Conservation (phyloP, 1,284 basidiomycete species). For the Hemileia vastatrix region DNA sequence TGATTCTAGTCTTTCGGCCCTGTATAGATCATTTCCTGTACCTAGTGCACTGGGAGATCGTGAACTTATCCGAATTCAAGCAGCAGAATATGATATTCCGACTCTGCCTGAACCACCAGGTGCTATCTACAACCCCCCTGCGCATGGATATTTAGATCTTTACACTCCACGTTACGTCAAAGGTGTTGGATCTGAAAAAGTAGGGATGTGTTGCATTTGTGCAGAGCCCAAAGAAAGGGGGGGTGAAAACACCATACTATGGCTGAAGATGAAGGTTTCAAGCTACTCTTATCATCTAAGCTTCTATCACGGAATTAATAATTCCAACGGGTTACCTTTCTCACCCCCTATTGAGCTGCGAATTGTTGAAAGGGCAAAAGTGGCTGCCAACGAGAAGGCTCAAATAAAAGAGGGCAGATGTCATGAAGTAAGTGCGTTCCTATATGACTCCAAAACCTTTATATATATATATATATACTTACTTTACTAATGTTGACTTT, state of each 20-base stretch:
- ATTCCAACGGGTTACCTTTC: constrained; percentile 55
- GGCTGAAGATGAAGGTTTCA: constrained; percentile 67
- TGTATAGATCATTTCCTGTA: constrained; percentile 22
- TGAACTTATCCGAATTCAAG: constrained; percentile 14
- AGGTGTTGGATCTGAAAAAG: constrained; percentile 58
- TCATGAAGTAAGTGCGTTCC: constrained; percentile 48
- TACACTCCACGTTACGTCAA: constrained; percentile 68
- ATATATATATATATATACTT: neutral
- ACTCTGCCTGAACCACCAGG: constrained; percentile 11
- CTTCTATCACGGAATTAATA: constrained; percentile 29
- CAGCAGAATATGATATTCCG: constrained; percentile 5
- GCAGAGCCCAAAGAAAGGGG: constrained; percentile 55
- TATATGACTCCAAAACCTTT: neutral
- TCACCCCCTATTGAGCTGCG: constrained; percentile 62
- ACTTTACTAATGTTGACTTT: neutral
- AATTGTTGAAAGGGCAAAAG: constrained; percentile 47
- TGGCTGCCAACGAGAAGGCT: constrained; percentile 53
- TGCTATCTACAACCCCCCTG: constrained; percentile 17
- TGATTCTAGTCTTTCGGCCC: constrained; percentile 13
- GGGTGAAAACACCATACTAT: constrained; percentile 56
- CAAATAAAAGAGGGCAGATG: constrained; percentile 60
- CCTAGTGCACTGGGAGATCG: constrained; percentile 22
- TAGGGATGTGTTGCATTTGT: constrained; percentile 68
- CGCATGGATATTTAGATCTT: constrained; percentile 49
- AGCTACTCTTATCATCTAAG: constrained; percentile 49